phyloP scores from a whole-genome alignment of 2,329 filamentous ascomycete genomes.

The Ophiostoma australiae region DNA sequence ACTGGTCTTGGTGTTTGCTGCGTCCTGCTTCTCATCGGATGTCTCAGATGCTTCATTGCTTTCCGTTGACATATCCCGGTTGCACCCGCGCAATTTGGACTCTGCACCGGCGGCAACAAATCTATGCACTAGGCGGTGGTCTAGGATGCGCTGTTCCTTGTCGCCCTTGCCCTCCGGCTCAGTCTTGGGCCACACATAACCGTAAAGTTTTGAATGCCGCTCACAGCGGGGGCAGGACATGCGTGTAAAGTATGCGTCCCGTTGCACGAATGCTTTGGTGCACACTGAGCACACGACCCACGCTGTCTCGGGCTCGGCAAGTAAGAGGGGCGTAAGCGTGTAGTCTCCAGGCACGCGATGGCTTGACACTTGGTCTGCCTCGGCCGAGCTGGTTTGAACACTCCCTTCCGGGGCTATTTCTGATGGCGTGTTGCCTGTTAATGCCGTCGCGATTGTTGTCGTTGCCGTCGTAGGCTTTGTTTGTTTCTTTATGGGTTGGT shows the following conservation, averaged over 20 bases:
- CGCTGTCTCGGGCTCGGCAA: slow-evolving; percentile 67
- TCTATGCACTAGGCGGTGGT: slow-evolving; percentile 82
- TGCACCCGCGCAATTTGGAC: slow-evolving; percentile 45
- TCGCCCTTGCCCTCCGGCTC: slow-evolving; percentile 72
- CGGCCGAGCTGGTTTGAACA: background rate
- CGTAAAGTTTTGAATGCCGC: slow-evolving; percentile 91
- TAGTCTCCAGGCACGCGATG: slow-evolving; percentile 69
- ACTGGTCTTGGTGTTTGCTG: background rate
- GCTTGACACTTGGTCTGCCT: background rate
- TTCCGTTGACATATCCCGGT: slow-evolving; percentile 12
- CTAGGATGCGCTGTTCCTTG: slow-evolving; percentile 65
- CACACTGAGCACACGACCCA: slow-evolving; percentile 92
- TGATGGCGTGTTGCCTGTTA: background rate
- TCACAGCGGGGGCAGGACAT: slow-evolving; percentile 89
- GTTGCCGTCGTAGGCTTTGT: background rate
- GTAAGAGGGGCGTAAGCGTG: slow-evolving; percentile 68
- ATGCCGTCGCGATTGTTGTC: background rate
- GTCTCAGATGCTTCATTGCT: slow-evolving; percentile 7
- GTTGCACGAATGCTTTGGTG: slow-evolving; percentile 75
- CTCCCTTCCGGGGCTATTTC: background rate
- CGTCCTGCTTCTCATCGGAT: background rate
- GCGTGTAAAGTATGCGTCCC: slow-evolving; percentile 79
- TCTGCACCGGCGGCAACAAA: slow-evolving; percentile 72
- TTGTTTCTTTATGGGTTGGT: background rate
- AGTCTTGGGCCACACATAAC: slow-evolving; percentile 94